Conservation (phyloP, 1,139 yeast species). For the Nakaseomyces bracarensis region DNA sequence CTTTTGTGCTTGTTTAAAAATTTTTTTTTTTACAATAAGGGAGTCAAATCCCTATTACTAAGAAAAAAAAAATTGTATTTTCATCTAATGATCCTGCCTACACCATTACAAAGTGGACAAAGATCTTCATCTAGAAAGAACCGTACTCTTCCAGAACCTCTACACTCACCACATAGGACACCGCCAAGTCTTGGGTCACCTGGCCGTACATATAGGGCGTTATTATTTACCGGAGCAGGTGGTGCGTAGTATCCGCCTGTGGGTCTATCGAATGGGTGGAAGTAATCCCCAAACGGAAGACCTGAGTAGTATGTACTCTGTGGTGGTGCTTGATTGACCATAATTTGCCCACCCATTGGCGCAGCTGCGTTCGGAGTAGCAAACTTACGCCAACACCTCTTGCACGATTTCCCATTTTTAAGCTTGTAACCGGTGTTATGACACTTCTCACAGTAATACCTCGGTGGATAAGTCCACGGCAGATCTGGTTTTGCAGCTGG, state of each 20-base stretch:
- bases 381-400: conserved; percentile 62
- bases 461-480: conserved; percentile 63
- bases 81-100: conserved; percentile 43
- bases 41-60: too few species aligned
- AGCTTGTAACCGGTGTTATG: conserved; percentile 63
- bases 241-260: conserved; percentile 11
- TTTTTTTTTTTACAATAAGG: too few species aligned
- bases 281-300: conserved; percentile 3
- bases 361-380: conserved; percentile 35
- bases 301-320: conserved; percentile 8
- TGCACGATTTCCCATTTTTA: conserved; percentile 60
- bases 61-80: too few species aligned
- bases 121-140: conserved; percentile 48
- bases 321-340: conserved; percentile 21
- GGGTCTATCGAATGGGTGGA: conserved; percentile 10
- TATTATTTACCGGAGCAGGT: conserved; percentile 27
- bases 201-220: conserved; percentile 46
- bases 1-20: background rate
- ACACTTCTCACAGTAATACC: conserved; percentile 61
- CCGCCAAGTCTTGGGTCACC: conserved; percentile 89
- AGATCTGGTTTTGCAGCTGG: conserved; percentile 27
- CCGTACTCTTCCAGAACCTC: conserved; percentile 56
- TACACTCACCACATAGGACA: conserved; percentile 62
- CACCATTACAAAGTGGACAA: conserved; percentile 57
- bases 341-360: background rate